A percentile compares a stretch with the other conserved stretches of the same genome.
Conservation (phyloP, 768 basidiomycete species). For the Suillus clintonianus region DNA sequence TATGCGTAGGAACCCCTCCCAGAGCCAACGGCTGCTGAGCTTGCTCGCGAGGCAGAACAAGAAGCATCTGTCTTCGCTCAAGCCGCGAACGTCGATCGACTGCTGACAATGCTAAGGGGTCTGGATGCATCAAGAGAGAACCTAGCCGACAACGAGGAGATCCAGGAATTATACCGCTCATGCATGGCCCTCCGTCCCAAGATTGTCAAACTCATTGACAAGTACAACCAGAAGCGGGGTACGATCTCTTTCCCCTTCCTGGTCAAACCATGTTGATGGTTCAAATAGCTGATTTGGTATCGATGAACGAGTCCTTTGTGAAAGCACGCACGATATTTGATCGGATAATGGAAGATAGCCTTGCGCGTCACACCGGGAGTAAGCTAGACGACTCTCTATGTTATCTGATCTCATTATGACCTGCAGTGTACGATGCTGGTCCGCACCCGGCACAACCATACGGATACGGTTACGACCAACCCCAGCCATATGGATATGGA, state of each 20-base stretch:
- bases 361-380: conserved; percentile 74
- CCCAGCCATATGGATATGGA: conserved; percentile 48
- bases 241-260: conserved; percentile 9
- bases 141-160: conserved; percentile 88
- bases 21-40: conserved; percentile 74
- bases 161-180: conserved; percentile 87
- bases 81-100: conserved; percentile 79
- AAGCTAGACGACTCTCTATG: conserved; percentile 15
- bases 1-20: conserved; percentile 72
- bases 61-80: conserved; percentile 89
- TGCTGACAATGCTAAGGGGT: conserved; percentile 71
- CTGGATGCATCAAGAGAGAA: conserved; percentile 80
- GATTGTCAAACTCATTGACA: conserved; percentile 95
- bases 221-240: conserved; percentile 93
- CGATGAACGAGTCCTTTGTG: conserved; percentile 94
- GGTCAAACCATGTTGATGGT: not conserved
- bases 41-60: conserved; percentile 80
- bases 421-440: conserved; percentile 52
- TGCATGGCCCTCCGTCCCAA: conserved; percentile 90
- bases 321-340: conserved; percentile 90
- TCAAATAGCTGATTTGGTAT: conserved; percentile 79
- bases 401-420: conserved; percentile 8
- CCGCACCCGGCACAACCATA: conserved; percentile 29
- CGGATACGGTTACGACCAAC: conserved; percentile 32
- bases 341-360: conserved; percentile 89